Conservation (phyloP, 129 eudicot genomes). For the Pittosporum tobira region DNA sequence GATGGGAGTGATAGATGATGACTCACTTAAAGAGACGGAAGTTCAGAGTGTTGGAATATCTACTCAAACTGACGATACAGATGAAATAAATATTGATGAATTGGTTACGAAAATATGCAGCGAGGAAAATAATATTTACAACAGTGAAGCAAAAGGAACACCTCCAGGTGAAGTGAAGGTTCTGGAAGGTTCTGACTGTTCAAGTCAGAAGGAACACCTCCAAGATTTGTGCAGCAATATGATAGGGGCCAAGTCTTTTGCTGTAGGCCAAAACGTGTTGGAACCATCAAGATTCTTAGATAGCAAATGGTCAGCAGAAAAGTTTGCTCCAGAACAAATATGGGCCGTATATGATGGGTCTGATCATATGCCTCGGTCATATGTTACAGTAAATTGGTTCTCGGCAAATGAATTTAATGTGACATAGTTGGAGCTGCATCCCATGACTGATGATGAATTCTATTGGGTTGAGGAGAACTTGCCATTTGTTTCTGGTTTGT, state of each 20-base stretch:
- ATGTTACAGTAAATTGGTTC: background rate
- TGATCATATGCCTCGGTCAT: background rate
- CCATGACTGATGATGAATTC: background rate
- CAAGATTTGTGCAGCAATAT: too few relatives aligned
- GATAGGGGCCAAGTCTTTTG: background rate
- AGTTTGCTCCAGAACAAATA: background rate
- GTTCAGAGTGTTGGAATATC: background rate
- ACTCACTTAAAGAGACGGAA: background rate
- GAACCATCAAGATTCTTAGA: background rate
- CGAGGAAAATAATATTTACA: background rate
- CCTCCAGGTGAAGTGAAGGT: background rate
- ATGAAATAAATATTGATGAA: background rate
- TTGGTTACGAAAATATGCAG: background rate
- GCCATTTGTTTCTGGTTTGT: background rate
- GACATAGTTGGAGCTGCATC: background rate
- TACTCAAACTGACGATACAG: background rate
- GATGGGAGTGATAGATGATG: background rate
- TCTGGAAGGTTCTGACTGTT: background rate
- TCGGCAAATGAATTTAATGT: background rate
- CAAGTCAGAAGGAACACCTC: background rate
- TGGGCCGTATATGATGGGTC: constrained; percentile 1
- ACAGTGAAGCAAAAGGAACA: background rate
- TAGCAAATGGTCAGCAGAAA: background rate
- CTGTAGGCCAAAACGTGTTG: background rate
- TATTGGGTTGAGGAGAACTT: background rate